Evolutionary conservation across 441 rosid species (phyloP), one percentile per base, ranked within the genome.

Genomic region (Pelargonium hybrid): DNA sequence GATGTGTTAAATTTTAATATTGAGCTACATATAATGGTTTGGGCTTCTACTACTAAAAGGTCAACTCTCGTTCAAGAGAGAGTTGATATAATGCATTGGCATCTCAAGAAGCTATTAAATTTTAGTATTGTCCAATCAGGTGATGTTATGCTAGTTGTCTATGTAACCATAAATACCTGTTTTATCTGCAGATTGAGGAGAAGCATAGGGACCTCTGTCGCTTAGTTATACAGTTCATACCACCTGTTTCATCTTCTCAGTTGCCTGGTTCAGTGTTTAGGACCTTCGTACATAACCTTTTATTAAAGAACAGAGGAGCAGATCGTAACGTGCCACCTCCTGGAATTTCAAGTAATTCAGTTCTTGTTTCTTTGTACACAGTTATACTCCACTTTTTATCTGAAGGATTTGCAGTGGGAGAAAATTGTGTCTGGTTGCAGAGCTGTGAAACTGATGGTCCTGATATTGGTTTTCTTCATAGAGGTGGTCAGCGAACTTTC

Each of bases 191-290:
- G 99, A 92, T 94, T 43, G 99, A 94, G 83, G 97, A 90, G 82
- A 92, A 88, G 87, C 98, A 93, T 71, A 85, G 95, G 79, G 93
- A 90, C 69, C 88, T 94, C 13, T 94, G 98, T 81, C 91, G 84
- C 71, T 76, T 94, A 82, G 98, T 94, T 75, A 92, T 94, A 79
- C 93, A 90, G 72, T 94, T 92, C 75, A 78, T 84, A 70, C 99
- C 99, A 23, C 98, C 98, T 3, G 73, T 86, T 66, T 69, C 73
- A 8, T 86, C 94, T 59, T 84, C 93, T 26, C 98, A 86, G 81
- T 83, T 90, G 78, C 97, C 93, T 61, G 99, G 99, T 72, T 90
- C 99, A 59, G 90, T 88, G 67, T 92, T 94, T 76, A 85, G 96
- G 85, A 84, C 93, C 66, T 88, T 90, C 75, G 74, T 94, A 17